Evolutionary conservation across 2,329 filamentous ascomycete species (phyloP).

Genomic region (Sporothrix protearum): DNA sequence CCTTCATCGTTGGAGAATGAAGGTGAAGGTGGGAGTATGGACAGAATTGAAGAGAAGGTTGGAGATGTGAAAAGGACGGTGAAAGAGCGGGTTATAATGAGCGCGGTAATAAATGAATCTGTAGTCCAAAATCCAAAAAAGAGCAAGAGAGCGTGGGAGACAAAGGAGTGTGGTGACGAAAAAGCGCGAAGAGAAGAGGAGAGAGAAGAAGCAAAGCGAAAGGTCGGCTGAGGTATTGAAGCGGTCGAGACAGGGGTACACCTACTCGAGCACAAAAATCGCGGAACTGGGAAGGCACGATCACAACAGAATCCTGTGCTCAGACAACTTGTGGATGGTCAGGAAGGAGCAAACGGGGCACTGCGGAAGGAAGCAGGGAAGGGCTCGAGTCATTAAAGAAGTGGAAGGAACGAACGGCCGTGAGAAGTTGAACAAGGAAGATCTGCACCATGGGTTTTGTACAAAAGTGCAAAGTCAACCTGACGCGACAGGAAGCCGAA

Average conservation of each 20-base stretch:
- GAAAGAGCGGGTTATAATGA: background rate
- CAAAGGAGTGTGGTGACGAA: background rate
- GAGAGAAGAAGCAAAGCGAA: background rate
- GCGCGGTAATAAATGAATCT: background rate
- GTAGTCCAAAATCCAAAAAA: slow-evolving; percentile 3
- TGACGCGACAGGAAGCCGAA: no score
- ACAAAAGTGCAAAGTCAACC: background rate
- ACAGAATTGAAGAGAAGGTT: background rate
- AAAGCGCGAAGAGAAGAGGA: background rate
- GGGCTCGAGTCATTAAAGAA: background rate
- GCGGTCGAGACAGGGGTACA: background rate
- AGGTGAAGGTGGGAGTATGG: background rate
- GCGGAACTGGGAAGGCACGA: slow-evolving; percentile 12
- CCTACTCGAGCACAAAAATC: background rate
- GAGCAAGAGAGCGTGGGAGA: background rate
- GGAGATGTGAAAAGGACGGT: background rate
- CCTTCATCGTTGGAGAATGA: slow-evolving; percentile 3
- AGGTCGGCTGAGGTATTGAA: background rate
- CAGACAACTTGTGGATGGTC: background rate
- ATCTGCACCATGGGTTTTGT: background rate
- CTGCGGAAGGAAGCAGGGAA: background rate
- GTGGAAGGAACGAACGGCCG: slow-evolving; percentile 1
- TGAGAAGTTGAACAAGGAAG: background rate
- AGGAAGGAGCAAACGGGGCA: background rate
- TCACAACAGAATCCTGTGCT: slow-evolving; percentile 8